Base-by-base conservation (phyloP, 2,329 filamentous ascomycete species). In the Aspergillus spinulosporus region DNA sequence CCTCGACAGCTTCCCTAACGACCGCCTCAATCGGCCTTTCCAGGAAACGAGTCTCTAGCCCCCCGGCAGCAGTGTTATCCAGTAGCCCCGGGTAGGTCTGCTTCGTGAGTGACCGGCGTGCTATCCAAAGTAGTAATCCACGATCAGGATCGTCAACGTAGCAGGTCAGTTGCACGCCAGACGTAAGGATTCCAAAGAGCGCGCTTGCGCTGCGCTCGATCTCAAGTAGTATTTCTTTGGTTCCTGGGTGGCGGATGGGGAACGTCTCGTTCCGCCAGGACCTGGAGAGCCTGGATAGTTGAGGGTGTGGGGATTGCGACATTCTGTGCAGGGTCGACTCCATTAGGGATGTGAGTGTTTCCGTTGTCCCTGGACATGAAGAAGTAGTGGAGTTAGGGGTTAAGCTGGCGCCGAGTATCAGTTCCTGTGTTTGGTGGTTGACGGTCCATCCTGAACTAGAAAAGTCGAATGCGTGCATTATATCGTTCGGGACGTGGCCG, bases 171-270 rank as follows among this genome's bases (percentile, higher is more conserved):
- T 80, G 77, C 9, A 77, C 72, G 4, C 76, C 75, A 49, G 73
- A 75, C 3, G 72, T 77, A 3, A 78, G 69, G 5, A 79, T 71
- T 2, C 77, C 62, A 12, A 79, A 73, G 8, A 77, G 62, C 26
- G 75, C 72, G 47, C 68, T 73, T 11, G 74, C 77, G 15, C 67
- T 67, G 14, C 76, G 63, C 59, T 80, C 77, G 4, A 79, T 72
- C 32, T 69, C 68, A 44, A 80, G 73, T 8, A 78, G 52, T 29
- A 74, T 46, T 36, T 74, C 68, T 14, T 71, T 73, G 14, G 64
- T 62, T 11, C 5, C 31, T 3, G 64, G 61, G 0, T 72, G 73
- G 54, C 75, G 75, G 7, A 79, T 72, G 0, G 74, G 67, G 52
- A 79, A 78, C 32, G 73, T 52, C 60, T 79, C 76, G 26, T 72